Conservation (phyloP, 2,329 filamentous ascomycete species). For the Pseudopithomyces chartarum region DNA sequence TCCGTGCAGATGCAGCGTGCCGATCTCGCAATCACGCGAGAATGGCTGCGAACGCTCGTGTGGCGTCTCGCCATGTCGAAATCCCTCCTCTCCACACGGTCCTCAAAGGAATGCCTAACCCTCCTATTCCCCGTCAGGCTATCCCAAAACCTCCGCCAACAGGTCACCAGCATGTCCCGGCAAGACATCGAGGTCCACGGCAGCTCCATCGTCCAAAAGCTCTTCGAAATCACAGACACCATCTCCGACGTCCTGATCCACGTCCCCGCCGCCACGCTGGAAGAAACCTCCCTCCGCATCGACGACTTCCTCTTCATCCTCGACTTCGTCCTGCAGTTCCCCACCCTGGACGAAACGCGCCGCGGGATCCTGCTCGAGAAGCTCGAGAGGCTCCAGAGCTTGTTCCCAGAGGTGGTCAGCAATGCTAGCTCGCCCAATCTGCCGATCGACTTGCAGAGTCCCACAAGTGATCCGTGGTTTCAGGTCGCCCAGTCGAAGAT, state of each 20-base stretch:
- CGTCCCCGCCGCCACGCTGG: conserved; percentile 52
- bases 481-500: conserved; percentile 42
- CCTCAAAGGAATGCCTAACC: conserved; percentile 45
- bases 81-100: conserved; percentile 49
- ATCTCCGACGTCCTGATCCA: conserved; percentile 63
- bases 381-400: conserved; percentile 42
- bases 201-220: conserved; percentile 61
- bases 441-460: conserved; percentile 34
- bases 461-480: conserved; percentile 40
- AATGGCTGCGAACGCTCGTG: conserved; percentile 55
- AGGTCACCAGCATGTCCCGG: conserved; percentile 48
- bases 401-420: conserved; percentile 43
- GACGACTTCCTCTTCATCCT: conserved; percentile 61
- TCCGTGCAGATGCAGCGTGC: conserved; percentile 53
- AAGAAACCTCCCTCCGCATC: conserved; percentile 55
- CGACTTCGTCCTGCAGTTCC: conserved; percentile 56
- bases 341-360: conserved; percentile 54
- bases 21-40: conserved; percentile 56
- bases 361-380: conserved; percentile 52
- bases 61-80: conserved; percentile 59
- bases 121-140: conserved; percentile 53
- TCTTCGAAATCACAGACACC: conserved; percentile 65
- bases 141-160: conserved; percentile 50
- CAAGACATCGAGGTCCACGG: conserved; percentile 61
- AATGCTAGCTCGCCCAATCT: conserved; percentile 38